Conservation (phyloP, 164 flowering plant genomes). For the Dillenia turbinata region DNA sequence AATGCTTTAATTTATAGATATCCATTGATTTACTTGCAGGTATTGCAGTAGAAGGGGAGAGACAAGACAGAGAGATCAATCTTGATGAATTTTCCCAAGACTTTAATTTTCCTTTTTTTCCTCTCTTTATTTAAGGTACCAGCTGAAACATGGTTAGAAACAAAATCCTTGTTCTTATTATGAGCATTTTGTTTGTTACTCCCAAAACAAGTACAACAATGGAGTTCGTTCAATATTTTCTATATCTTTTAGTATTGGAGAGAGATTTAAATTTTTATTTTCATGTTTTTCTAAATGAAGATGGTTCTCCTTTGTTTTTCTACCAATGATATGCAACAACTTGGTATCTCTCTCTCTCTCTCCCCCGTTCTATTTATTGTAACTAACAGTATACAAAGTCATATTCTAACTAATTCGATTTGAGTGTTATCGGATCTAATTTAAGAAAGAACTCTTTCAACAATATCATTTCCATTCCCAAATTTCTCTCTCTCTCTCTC, state of each 20-base stretch:
- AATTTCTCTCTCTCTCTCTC: slow-evolving; percentile 9
- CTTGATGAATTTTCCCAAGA: slow-evolving; percentile 15
- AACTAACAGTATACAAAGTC: no score
- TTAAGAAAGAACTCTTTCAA: not conserved
- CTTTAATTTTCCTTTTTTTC: slow-evolving; percentile 9
- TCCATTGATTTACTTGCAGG: slow-evolving; percentile 20
- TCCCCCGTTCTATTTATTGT: no score
- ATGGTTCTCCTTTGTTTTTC: no score
- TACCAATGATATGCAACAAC: no score
- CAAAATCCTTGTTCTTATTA: slow-evolving; percentile 15
- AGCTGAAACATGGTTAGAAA: slow-evolving; percentile 22
- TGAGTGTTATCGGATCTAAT: no score
- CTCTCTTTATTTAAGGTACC: slow-evolving; percentile 10
- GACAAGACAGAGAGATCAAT: slow-evolving; percentile 13
- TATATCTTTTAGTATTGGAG: slow-evolving; percentile 22
- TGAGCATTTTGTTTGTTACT: slow-evolving; percentile 27
- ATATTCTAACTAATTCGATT: slow-evolving; percentile 10
- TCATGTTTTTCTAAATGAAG: slow-evolving; percentile 15
- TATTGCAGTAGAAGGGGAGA: slow-evolving; percentile 22
- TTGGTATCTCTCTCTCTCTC: no score
- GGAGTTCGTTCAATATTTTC: slow-evolving; percentile 19
- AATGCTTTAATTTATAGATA: not conserved
- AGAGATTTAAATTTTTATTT: slow-evolving; percentile 12
- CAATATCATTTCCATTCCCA: not conserved
- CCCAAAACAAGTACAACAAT: slow-evolving; percentile 18